These are phyloP conservation scores for Septoria linicola DNA, from an alignment of 2,329 filamentous ascomycete genomes.

Conservation along the genomic window DNA sequence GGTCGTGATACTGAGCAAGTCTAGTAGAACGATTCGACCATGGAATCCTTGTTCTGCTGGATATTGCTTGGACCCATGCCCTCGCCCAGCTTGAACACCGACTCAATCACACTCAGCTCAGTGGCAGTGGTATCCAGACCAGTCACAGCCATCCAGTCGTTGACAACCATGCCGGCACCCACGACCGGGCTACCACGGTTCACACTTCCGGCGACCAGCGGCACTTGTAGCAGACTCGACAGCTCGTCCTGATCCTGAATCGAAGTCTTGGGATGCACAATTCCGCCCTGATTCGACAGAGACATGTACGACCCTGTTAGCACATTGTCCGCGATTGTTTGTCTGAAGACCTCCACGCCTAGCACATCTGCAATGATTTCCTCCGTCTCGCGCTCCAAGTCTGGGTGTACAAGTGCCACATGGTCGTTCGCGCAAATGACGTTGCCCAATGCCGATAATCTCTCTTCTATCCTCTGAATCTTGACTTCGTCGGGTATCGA, in stretches of 20 bases:
- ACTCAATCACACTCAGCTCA: slow-evolving; percentile 93
- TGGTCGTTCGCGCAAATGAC: slow-evolving; percentile 97
- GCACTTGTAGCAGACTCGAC: slow-evolving; percentile 87
- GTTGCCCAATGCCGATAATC: slow-evolving; percentile 90
- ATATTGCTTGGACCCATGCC: slow-evolving; percentile 70
- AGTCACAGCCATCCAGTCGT: slow-evolving; percentile 97
- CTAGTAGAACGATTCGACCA: slow-evolving; percentile 98
- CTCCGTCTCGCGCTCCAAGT: slow-evolving; percentile 95
- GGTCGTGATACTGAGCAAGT: slow-evolving; percentile 7
- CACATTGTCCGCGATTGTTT: slow-evolving; percentile 96
- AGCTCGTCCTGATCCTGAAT: slow-evolving; percentile 99
- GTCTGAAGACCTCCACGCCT: slow-evolving; percentile 84
- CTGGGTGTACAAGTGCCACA: slow-evolving; percentile 92
- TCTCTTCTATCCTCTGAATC: slow-evolving; percentile 97
- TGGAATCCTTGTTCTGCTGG: slow-evolving; percentile 90
- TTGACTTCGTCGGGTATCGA: slow-evolving; percentile 86
- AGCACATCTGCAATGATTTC: slow-evolving; percentile 96
- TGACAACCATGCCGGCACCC: slow-evolving; percentile 95
- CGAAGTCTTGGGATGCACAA: slow-evolving; percentile 94
- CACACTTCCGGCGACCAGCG: slow-evolving; percentile 88
- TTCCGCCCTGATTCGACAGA: slow-evolving; percentile 89
- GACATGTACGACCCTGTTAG: slow-evolving; percentile 96
- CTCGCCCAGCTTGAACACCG: slow-evolving; percentile 91
- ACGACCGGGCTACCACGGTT: slow-evolving; percentile 93
- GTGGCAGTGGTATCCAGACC: slow-evolving; percentile 95